Conservation (phyloP, 2,329 filamentous ascomycete genomes). For the Fusarium abutilonis region DNA sequence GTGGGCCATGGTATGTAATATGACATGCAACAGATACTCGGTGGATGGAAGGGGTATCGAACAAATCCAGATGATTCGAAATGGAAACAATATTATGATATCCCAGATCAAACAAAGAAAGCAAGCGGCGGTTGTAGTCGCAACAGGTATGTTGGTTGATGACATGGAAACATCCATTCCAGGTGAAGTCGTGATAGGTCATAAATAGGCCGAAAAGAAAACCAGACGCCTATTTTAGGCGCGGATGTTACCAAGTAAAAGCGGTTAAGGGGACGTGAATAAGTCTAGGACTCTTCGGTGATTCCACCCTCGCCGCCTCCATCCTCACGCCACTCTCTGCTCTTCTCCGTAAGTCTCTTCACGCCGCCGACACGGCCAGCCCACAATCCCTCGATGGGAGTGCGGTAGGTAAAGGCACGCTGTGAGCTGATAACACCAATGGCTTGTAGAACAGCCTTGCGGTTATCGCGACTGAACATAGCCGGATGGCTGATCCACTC, state of each 20-base stretch:
- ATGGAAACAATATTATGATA: conserved; percentile 25
- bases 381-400: conserved; percentile 89
- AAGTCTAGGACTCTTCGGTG: conserved; percentile 64
- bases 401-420: conserved; percentile 91
- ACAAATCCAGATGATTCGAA: conserved; percentile 28
- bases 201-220: conserved; percentile 40
- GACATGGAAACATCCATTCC: conserved; percentile 37
- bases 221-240: conserved; percentile 36
- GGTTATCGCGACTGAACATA: conserved; percentile 90
- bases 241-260: conserved; percentile 29
- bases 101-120: conserved; percentile 39
- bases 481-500: conserved; percentile 99
- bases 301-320: conserved; percentile 77
- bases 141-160: conserved; percentile 32
- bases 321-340: conserved; percentile 90
- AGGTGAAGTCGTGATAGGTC: conserved; percentile 42
- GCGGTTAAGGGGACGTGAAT: conserved; percentile 12
- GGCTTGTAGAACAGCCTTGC: conserved; percentile 94
- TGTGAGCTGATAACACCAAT: conserved; percentile 97
- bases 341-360: conserved; percentile 81
- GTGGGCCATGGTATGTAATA: conserved; percentile 15
- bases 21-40: conserved; percentile 29
- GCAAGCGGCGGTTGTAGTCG: conserved; percentile 20
- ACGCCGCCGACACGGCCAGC: conserved; percentile 83
- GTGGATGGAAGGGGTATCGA: conserved; percentile 40